phyloP scores from a whole-genome alignment of 805 yeast species.

The Yamadazyma ubonensis region DNA sequence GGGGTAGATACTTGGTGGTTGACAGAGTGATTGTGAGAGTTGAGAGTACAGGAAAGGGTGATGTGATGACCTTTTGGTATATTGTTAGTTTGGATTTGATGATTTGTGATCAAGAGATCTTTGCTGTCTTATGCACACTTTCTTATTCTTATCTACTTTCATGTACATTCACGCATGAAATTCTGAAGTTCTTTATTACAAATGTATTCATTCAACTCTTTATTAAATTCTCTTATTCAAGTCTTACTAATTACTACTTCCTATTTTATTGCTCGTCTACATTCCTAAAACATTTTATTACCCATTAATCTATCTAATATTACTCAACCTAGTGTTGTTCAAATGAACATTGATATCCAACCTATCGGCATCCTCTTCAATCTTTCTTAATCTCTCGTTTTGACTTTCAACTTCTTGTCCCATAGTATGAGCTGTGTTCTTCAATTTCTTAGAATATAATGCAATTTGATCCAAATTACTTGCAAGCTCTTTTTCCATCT shows the following conservation, averaged over 20 bases:
- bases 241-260: no score
- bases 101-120: no score
- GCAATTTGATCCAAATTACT: slow-evolving; percentile 77
- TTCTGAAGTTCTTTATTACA: no score
- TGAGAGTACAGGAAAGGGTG: not conserved
- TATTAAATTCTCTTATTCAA: no score
- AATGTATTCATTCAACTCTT: no score
- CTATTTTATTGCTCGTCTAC: no score
- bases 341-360: slow-evolving; percentile 81
- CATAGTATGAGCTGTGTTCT: slow-evolving; percentile 67
- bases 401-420: slow-evolving; percentile 79
- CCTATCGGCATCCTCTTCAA: slow-evolving; percentile 81
- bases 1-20: not conserved
- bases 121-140: no score
- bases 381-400: slow-evolving; percentile 65
- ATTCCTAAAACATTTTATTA: no score
- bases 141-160: no score
- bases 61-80: not conserved
- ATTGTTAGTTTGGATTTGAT: no score
- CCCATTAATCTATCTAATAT: slow-evolving; percentile 27
- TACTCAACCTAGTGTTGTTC: slow-evolving; percentile 66
- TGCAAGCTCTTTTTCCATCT: slow-evolving; percentile 84
- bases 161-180: no score
- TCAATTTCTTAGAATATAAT: slow-evolving; percentile 65
- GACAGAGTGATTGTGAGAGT: not conserved